Evolutionary conservation across 768 basidiomycete species (phyloP), one percentile per base, ranked within the genome.

Genomic region (Rhodotorula diobovata): DNA sequence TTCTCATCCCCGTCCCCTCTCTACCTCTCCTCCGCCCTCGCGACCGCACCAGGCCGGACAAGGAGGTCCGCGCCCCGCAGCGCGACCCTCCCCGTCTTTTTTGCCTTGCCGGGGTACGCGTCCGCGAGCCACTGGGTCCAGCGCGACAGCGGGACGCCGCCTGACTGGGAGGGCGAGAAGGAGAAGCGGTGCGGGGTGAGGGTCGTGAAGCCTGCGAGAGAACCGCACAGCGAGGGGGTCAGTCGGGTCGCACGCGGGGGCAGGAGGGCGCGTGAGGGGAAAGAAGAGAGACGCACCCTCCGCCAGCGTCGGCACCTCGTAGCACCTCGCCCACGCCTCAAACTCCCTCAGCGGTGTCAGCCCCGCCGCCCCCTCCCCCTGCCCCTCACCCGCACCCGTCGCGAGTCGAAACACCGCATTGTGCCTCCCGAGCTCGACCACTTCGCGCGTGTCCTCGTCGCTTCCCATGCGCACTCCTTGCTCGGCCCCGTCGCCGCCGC

Each of bases 51-150:
- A n/a, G n/a, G n/a, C n/a, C n/a, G n/a, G n/a, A n/a, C n/a, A n/a
- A n/a, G n/a, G n/a, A n/a, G n/a, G n/a, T n/a, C 56, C 21, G 48
- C 18, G 5, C 54, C 63, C 15, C 16, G 23, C 12, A 64, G 1
- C 34, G 63, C 63, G 5, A 64, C 55, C 15, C 30, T 0, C 4
- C 63, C 63, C 54, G 43, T 45, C 45, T 64, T 64, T 25, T 32
- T 32, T 23, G 39, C 41, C 45, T 64, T 64, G 25, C 63, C 63
- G 7, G 63, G 63, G 34, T 46, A 46, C 23, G 57, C 63, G 45
- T 64, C 63, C 15, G 28, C 54, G 23, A 64, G 55, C 41, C 41
- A 64, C 18, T n/a, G 30, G 0, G 28, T 0, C 63, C 63, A 64
- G 11, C 12, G 1, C 15, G 2, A 23, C 25, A 56, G 32, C 0